Percentiles rank a stretch among this genome's conserved stretches.
phyloP scores from a whole-genome alignment of 73 alveolate genomes.

The Tetrahymena thermophila region DNA sequence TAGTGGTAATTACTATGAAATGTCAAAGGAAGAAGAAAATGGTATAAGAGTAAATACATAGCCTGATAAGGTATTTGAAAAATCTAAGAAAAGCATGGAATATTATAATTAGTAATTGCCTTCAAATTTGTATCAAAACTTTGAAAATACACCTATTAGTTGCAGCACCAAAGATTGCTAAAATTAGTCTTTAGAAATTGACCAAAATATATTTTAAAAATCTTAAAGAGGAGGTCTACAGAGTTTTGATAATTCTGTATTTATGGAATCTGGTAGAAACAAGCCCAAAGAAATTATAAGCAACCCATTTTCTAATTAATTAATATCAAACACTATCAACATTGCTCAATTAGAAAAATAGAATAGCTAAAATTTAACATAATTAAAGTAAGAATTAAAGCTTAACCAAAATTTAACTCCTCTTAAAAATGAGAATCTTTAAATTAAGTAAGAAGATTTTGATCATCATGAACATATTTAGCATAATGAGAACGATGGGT shows the following conservation, averaged over 20 bases:
- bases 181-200: background rate
- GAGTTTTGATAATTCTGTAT: background rate
- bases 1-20: background rate
- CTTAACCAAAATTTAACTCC: background rate
- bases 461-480: too few species aligned
- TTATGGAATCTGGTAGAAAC: background rate
- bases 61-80: background rate
- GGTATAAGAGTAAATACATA: background rate
- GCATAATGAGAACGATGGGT: background rate
- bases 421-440: background rate
- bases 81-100: background rate
- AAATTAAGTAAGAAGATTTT: background rate
- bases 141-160: background rate
- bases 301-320: background rate
- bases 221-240: background rate
- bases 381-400: background rate
- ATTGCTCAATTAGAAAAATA: background rate
- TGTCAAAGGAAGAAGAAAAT: background rate
- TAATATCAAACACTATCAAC: background rate
- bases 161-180: too few species aligned
- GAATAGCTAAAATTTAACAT: too few species aligned
- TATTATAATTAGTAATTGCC: too few species aligned
- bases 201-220: too few species aligned
- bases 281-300: background rate
- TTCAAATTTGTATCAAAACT: background rate